Conservation (phyloP, 140 eudicot genomes). For the Stevia rebaudiana region DNA sequence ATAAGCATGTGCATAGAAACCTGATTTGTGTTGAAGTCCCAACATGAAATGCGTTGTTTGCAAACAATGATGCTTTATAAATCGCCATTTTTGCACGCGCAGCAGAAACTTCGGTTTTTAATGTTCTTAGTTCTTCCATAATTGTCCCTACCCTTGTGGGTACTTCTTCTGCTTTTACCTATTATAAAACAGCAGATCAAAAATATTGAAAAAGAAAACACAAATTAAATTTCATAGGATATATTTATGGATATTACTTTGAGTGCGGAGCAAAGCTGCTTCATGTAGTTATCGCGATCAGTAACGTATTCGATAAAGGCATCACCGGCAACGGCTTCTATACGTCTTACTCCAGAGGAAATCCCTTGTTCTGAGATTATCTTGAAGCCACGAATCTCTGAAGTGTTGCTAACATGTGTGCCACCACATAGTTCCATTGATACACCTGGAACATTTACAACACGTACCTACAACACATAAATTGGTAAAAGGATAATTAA, state of each 20-base stretch:
- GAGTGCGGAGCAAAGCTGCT: slow-evolving; percentile 84
- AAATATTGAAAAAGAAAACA: background rate
- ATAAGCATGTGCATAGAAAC: slow-evolving; percentile 19
- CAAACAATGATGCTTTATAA: slow-evolving; percentile 60
- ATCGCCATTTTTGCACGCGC: slow-evolving; percentile 70
- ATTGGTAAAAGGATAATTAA: background rate
- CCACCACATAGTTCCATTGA: slow-evolving; percentile 99
- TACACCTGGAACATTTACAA: slow-evolving; percentile 97
- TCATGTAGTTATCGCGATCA: slow-evolving; percentile 78
- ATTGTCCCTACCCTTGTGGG: slow-evolving; percentile 58
- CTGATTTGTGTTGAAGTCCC: slow-evolving; percentile 55
- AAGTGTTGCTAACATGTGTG: slow-evolving; percentile 85
- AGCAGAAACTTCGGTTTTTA: slow-evolving; percentile 61
- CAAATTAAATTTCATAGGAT: background rate
- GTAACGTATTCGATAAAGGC: slow-evolving; percentile 83
- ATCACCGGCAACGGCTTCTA: slow-evolving; percentile 99
- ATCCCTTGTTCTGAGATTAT: slow-evolving; percentile 90
- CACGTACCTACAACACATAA: slow-evolving; percentile 64
- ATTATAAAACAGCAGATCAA: slow-evolving; percentile 3
- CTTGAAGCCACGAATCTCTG: slow-evolving; percentile 86
- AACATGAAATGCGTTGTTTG: slow-evolving; percentile 47
- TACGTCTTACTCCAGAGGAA: slow-evolving; percentile 93
- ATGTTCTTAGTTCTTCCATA: slow-evolving; percentile 61
- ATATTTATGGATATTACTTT: slow-evolving; percentile 46
- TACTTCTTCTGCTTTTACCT: slow-evolving; percentile 96